These are phyloP conservation scores for Psilocybe cyanescens DNA, from an alignment of 768 basidiomycete genomes.

Conservation along the genomic window DNA sequence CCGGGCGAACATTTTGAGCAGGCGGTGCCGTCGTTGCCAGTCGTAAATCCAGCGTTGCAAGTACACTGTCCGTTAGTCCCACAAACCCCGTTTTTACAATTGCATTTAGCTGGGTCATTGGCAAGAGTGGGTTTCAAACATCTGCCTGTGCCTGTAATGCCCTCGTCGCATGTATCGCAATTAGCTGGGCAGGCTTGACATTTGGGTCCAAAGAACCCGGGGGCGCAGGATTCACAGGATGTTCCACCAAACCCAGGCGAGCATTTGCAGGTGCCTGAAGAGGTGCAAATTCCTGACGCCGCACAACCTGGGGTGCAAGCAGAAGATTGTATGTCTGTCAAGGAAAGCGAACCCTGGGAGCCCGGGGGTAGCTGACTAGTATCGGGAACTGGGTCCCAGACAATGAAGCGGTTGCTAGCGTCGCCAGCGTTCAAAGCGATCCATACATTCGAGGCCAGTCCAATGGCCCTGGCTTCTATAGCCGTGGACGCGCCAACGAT, in stretches of 20 bases:
- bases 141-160: conserved; percentile 71
- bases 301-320: conserved; percentile 76
- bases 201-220: conserved; percentile 68
- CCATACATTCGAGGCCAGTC: conserved; percentile 71
- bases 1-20: conserved; percentile 77
- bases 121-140: conserved; percentile 60
- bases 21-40: conserved; percentile 68
- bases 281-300: conserved; percentile 59
- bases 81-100: conserved; percentile 82
- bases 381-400: conserved; percentile 85
- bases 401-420: conserved; percentile 63
- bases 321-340: conserved; percentile 73
- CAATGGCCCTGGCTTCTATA: conserved; percentile 61
- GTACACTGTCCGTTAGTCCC: conserved; percentile 66
- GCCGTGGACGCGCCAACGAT: conserved; percentile 51
- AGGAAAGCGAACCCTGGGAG: conserved; percentile 50
- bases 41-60: conserved; percentile 79
- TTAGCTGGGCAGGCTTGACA: conserved; percentile 71
- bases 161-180: conserved; percentile 75
- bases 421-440: conserved; percentile 57
- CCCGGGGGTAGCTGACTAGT: conserved; percentile 63
- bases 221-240: conserved; percentile 75
- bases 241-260: conserved; percentile 70
- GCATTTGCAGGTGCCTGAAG: conserved; percentile 72
- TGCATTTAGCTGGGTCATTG: conserved; percentile 67